phyloP scores from a whole-genome alignment of 352 stramenopile genomes.

The Stephanocyclus meneghinianus region DNA sequence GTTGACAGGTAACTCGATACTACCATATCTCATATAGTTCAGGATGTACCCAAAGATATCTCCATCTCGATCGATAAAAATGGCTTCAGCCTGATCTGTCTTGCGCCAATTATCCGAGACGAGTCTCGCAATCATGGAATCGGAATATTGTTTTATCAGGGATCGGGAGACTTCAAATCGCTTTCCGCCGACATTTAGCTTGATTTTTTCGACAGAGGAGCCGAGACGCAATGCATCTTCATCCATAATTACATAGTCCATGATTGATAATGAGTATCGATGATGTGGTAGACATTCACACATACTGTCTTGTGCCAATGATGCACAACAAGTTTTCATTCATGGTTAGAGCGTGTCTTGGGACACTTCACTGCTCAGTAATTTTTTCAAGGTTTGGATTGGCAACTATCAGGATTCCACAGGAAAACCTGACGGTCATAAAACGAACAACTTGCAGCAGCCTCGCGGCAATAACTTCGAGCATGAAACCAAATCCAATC shows the following conservation, averaged over 20 bases:
- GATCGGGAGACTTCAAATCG: constrained; percentile 12
- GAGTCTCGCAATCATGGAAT: constrained; percentile 5
- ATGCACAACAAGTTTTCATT: not conserved
- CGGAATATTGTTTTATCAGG: constrained; percentile 4
- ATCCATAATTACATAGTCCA: not conserved
- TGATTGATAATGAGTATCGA: not conserved
- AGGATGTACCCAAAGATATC: constrained; percentile 5
- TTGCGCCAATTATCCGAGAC: constrained; percentile 14
- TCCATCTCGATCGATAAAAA: constrained; percentile 14
- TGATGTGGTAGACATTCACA: not conserved
- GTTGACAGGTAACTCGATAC: not conserved
- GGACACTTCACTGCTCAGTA: not conserved
- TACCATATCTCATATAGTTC: constrained; percentile 12
- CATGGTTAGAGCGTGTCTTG: not conserved
- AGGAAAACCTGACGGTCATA: constrained; percentile 76
- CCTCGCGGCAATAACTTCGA: constrained; percentile 27
- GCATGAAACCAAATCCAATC: constrained; percentile 68
- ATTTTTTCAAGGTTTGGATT: not conserved
- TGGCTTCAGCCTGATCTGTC: not conserved
- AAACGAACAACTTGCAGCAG: constrained; percentile 77
- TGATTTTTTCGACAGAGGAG: not conserved
- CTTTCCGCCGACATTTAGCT: constrained; percentile 12
- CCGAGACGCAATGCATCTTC: not conserved
- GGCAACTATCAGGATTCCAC: constrained; percentile 49
- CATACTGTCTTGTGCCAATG: constrained; percentile 1